Percentiles rank a stretch among this genome's conserved stretches.
phyloP scores from a whole-genome alignment of 2,329 filamentous ascomycete genomes.

The Albophoma yamanashiensis region DNA sequence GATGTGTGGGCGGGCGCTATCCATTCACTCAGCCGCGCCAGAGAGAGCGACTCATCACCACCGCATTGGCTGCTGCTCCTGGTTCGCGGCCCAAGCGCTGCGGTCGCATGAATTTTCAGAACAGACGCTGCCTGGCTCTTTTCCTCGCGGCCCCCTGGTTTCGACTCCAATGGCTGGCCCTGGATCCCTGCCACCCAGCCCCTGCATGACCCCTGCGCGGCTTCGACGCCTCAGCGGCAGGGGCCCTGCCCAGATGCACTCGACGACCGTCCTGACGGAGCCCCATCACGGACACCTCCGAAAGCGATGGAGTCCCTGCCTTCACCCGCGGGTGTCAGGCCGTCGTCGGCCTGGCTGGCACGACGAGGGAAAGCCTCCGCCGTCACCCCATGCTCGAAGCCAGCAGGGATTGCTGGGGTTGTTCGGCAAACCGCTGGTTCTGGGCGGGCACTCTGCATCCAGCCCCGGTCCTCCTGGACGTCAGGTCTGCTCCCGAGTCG shows the following conservation, averaged over 20 bases:
- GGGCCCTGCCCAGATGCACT: background rate
- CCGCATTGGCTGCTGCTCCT: background rate
- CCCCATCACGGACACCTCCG: background rate
- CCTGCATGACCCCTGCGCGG: background rate
- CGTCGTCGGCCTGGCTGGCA: background rate
- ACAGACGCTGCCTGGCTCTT: background rate
- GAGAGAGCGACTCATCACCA: background rate
- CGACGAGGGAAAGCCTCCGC: background rate
- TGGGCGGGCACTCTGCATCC: background rate
- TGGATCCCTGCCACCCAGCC: background rate
- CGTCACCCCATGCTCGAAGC: background rate
- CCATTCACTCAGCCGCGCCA: background rate
- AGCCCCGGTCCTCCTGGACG: background rate
- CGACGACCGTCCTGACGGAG: background rate
- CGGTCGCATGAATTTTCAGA: background rate
- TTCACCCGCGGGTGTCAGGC: background rate
- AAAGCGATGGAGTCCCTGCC: background rate
- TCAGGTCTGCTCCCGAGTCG: background rate
- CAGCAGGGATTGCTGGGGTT: background rate
- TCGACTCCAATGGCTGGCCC: background rate
- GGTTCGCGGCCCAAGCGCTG: background rate
- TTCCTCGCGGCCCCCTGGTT: background rate
- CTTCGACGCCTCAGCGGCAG: background rate
- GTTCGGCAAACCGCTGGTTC: background rate
- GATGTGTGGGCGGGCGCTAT: background rate